These are phyloP conservation scores for Lipomyces starkeyi DNA, from an alignment of 805 yeast species.

Conservation along the genomic window DNA sequence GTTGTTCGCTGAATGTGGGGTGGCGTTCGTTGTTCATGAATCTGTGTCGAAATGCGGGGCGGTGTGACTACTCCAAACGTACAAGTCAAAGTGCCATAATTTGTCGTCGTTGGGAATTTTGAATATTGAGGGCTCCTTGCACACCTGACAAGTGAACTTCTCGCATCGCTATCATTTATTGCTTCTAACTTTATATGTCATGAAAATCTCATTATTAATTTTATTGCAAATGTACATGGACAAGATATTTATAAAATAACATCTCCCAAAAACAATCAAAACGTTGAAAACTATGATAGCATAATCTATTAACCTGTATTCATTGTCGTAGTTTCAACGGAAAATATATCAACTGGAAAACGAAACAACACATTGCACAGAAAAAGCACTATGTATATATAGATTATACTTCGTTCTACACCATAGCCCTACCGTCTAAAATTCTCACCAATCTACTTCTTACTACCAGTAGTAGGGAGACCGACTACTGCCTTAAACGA, in stretches of 20 bases:
- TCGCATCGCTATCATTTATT: no score
- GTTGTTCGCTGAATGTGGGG: background rate
- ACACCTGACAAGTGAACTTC: no score
- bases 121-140: no score
- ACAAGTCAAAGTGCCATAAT: background rate
- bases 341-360: background rate
- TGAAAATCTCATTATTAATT: background rate
- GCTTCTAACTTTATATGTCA: background rate
- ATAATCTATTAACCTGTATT: background rate
- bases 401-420: constrained; percentile 1
- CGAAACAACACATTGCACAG: background rate
- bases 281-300: background rate
- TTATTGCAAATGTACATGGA: background rate
- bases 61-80: background rate
- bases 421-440: background rate
- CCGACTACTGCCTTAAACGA: constrained; percentile 95
- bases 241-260: background rate
- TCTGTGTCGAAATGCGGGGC: constrained; percentile 3
- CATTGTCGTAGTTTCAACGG: background rate
- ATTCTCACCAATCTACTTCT: constrained; percentile 30
- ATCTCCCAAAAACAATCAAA: constrained; percentile 1
- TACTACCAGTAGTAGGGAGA: constrained; percentile 87
- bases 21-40: background rate
- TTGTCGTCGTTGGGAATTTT: background rate
- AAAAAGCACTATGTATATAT: background rate